Percentiles rank a stretch among this genome's conserved stretches.
phyloP scores from a whole-genome alignment of 768 basidiomycete genomes.

The Amanita inopinata region DNA sequence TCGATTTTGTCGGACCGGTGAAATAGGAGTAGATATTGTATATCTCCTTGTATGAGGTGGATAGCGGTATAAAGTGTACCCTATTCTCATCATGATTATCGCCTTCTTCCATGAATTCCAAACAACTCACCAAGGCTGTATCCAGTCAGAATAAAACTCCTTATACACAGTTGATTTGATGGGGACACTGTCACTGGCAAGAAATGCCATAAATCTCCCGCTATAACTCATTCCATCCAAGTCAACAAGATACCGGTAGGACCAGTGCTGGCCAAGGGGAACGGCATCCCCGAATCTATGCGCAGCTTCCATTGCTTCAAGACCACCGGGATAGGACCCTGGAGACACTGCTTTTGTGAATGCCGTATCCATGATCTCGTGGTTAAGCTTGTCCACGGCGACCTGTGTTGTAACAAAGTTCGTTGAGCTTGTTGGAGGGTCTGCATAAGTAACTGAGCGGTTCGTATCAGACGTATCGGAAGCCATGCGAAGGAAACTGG shows the following conservation, averaged over 20 bases:
- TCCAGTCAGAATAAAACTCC: conserved; percentile 88
- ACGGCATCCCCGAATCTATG: conserved; percentile 71
- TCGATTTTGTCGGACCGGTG: conserved; percentile 66
- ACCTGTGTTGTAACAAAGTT: conserved; percentile 58
- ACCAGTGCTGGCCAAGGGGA: conserved; percentile 80
- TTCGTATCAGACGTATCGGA: conserved; percentile 44
- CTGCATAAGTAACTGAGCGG: conserved; percentile 59
- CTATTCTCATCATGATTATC: conserved; percentile 24
- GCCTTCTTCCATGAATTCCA: neutral
- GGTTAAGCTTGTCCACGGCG: conserved; percentile 52
- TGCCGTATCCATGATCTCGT: conserved; percentile 77
- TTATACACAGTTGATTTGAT: conserved; percentile 87
- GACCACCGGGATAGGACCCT: conserved; percentile 66
- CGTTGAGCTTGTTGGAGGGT: conserved; percentile 46
- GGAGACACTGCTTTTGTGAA: conserved; percentile 74
- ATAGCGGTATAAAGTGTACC: conserved; percentile 94
- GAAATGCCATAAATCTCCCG: conserved; percentile 76
- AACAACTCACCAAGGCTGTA: conserved; percentile 16
- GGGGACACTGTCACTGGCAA: conserved; percentile 83
- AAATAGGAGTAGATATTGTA: conserved; percentile 94
- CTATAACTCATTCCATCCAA: conserved; percentile 95
- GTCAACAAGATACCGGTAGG: conserved; percentile 88
- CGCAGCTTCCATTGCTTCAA: conserved; percentile 47
- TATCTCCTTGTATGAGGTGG: conserved; percentile 78
- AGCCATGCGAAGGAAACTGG: conserved; percentile 66